Conservation (phyloP, 495 filamentous ascomycete genomes). For the Neurospora tetrasperma region DNA sequence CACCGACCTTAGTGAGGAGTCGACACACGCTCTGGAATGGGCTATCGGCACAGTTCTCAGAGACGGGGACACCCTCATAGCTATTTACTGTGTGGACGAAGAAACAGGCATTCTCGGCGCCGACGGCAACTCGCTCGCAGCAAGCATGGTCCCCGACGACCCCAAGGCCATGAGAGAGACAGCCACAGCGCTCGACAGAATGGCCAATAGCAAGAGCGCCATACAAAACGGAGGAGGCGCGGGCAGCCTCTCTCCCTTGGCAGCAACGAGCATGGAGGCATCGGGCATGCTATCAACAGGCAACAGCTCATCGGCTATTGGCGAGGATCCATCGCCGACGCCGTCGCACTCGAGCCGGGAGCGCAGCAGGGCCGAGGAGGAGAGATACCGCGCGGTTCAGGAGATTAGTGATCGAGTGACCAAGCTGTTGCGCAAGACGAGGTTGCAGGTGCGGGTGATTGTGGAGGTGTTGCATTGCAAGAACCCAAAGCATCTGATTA, state of each 20-base stretch:
- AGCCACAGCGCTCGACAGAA: slow-evolving; percentile 40
- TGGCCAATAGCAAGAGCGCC: slow-evolving; percentile 28
- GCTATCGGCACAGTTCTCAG: slow-evolving; percentile 91
- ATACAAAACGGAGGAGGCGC: slow-evolving; percentile 19
- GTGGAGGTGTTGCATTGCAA: slow-evolving; percentile 98
- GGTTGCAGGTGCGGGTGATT: slow-evolving; percentile 80
- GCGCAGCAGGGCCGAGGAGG: slow-evolving; percentile 55
- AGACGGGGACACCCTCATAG: slow-evolving; percentile 87
- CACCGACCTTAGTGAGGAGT: slow-evolving; percentile 87
- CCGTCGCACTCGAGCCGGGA: slow-evolving; percentile 25
- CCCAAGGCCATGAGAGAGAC: slow-evolving; percentile 62
- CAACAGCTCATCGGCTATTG: slow-evolving; percentile 10
- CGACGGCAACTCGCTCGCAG: slow-evolving; percentile 11
- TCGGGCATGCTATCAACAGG: slow-evolving; percentile 19
- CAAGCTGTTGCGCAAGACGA: slow-evolving; percentile 76
- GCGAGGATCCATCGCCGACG: slow-evolving; percentile 27
- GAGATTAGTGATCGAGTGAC: slow-evolving; percentile 71
- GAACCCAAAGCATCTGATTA: slow-evolving; percentile 77
- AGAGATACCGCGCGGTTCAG: slow-evolving; percentile 63
- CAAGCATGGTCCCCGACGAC: slow-evolving; percentile 29
- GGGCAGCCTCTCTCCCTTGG: neutral
- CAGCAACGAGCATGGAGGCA: neutral
- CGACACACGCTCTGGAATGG: slow-evolving; percentile 91
- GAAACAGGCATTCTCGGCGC: slow-evolving; percentile 49
- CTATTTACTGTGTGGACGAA: slow-evolving; percentile 85